phyloP scores from a whole-genome alignment of 768 basidiomycete species.

The Rossbeevera mucosa region DNA sequence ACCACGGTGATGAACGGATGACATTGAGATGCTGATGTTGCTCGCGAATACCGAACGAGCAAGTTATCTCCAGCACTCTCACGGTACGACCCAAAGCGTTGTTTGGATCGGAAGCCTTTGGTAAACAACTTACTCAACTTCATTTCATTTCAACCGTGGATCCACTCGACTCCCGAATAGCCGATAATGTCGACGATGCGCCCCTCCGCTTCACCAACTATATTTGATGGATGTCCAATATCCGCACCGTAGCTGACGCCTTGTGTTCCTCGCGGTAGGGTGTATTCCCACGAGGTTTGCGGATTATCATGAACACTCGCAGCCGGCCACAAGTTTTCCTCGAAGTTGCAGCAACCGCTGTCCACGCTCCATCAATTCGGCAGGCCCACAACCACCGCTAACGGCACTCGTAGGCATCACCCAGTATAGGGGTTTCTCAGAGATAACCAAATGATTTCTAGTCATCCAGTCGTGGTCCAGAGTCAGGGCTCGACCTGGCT shows the following conservation, averaged over 20 bases:
- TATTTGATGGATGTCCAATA: constrained; percentile 21
- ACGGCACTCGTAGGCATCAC: constrained; percentile 1
- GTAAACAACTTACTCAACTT: constrained; percentile 21
- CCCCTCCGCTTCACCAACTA: constrained; percentile 5
- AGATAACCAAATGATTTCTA: background rate
- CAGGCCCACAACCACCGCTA: constrained; percentile 3
- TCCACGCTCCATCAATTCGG: constrained; percentile 6
- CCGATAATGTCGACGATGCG: constrained; percentile 14
- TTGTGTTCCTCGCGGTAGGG: constrained; percentile 4
- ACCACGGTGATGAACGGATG: constrained; percentile 20
- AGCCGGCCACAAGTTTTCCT: constrained; percentile 28
- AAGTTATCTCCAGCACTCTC: background rate
- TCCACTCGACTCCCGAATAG: constrained; percentile 21
- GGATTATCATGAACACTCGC: constrained; percentile 11
- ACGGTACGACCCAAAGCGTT: constrained; percentile 6
- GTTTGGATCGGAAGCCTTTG: constrained; percentile 28
- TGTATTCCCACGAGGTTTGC: constrained; percentile 15
- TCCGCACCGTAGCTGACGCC: constrained; percentile 24
- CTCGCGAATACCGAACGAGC: constrained; percentile 2
- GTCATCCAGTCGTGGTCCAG: constrained; percentile 6
- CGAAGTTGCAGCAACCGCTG: constrained; percentile 4
- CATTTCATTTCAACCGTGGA: constrained; percentile 5
- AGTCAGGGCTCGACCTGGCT: background rate
- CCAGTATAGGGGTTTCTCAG: background rate
- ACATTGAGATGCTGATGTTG: constrained; percentile 9